Percentiles rank a stretch among this genome's conserved stretches.
Evolutionary conservation across 208 protist genomes (phyloP).

Genomic region (Acanthamoeba royreba): DNA sequence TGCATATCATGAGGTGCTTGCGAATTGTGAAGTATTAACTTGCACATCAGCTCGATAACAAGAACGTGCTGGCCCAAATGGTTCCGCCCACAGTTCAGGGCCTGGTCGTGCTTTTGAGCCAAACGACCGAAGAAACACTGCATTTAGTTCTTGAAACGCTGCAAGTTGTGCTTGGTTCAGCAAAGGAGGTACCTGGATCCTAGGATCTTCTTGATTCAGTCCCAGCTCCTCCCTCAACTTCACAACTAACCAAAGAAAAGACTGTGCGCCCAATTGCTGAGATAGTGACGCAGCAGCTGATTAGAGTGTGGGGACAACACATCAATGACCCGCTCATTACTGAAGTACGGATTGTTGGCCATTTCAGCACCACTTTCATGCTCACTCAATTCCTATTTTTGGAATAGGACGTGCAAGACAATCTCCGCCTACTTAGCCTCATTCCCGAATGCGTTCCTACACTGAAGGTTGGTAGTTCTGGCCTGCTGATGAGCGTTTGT

Average conservation of each 20-base stretch:
- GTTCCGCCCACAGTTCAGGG: background rate
- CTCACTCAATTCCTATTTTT: background rate
- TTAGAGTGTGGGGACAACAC: background rate
- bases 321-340: constrained; percentile 44
- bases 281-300: background rate
- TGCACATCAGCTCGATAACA: background rate
- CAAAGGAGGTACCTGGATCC: background rate
- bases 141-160: background rate
- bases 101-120: background rate
- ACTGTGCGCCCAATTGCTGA: background rate
- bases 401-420: background rate
- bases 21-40: too few species aligned
- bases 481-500: too few species aligned
- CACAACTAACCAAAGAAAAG: too few species aligned
- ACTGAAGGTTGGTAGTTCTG: too few species aligned
- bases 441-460: background rate
- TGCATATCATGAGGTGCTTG: too few species aligned
- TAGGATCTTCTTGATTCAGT: too few species aligned
- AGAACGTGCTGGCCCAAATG: background rate
- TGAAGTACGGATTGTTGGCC: background rate
- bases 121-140: constrained; percentile 1
- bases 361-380: background rate
- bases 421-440: background rate
- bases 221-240: too few species aligned
- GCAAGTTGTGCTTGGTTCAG: background rate